Percentiles rank a stretch among this genome's conserved stretches.
These are phyloP conservation scores for Dacryopinax primogenitus DNA, from an alignment of 768 basidiomycete genomes.

Conservation along the genomic window DNA sequence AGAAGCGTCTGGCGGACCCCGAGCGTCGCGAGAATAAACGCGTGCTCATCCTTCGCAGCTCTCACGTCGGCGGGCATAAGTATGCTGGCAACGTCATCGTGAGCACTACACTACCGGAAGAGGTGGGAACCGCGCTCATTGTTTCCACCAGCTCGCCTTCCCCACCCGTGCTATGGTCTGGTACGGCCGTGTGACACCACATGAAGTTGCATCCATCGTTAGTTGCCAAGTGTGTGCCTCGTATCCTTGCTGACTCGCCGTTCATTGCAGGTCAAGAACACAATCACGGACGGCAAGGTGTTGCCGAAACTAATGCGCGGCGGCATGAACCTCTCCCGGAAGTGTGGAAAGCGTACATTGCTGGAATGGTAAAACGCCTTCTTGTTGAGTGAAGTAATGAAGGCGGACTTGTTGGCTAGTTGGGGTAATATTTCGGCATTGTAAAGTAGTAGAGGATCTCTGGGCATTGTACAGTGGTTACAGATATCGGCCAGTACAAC, in stretches of 20 bases:
- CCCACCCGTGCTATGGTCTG: constrained; percentile 77
- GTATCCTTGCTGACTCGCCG: not conserved
- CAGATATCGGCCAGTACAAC: not conserved
- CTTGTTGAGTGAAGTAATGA: constrained; percentile 11
- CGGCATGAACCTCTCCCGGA: constrained; percentile 53
- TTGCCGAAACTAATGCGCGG: constrained; percentile 76
- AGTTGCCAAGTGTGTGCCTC: not conserved
- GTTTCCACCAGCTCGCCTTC: constrained; percentile 54
- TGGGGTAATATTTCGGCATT: constrained; percentile 5
- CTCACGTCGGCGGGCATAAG: constrained; percentile 88
- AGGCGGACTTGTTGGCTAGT: constrained; percentile 9
- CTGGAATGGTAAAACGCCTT: constrained; percentile 22
- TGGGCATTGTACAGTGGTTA: not conserved
- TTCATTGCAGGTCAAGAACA: constrained; percentile 43
- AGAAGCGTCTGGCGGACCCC: constrained; percentile 35
- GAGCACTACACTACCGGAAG: constrained; percentile 26
- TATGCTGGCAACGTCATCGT: constrained; percentile 87
- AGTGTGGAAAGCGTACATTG: constrained; percentile 18
- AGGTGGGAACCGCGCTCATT: not conserved
- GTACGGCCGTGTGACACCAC: constrained; percentile 87
- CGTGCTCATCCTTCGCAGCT: constrained; percentile 72
- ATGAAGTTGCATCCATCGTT: constrained; percentile 76
- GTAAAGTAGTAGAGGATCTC: not conserved
- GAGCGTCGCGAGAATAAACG: constrained; percentile 43
- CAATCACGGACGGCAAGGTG: constrained; percentile 71